Percentiles rank a stretch among this genome's conserved stretches.
Conservation (phyloP, 2,329 filamentous ascomycete species). For the Diplodia scrobiculata region DNA sequence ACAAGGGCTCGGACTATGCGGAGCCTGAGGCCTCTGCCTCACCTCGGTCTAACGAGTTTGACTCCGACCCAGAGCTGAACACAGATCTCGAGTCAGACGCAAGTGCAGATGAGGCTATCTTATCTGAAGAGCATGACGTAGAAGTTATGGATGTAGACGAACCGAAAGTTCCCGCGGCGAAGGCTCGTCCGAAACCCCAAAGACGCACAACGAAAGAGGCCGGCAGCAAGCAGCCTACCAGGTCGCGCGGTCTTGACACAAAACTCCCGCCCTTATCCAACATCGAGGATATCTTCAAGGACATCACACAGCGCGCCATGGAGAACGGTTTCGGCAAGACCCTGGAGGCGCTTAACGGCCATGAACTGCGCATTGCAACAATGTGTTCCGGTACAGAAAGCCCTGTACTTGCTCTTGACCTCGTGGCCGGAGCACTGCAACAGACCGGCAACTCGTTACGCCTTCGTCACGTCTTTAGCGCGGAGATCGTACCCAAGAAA, state of each 20-base stretch:
- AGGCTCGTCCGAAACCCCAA: not conserved
- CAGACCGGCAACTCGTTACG: constrained; percentile 31
- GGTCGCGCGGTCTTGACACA: constrained; percentile 35
- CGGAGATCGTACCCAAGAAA: constrained; percentile 52
- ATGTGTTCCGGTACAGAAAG: constrained; percentile 80
- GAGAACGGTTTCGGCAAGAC: constrained; percentile 41
- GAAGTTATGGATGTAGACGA: not conserved
- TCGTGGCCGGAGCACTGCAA: constrained; percentile 49
- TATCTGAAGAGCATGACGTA: too few species aligned
- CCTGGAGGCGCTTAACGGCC: constrained; percentile 40
- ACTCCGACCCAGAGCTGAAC: not conserved
- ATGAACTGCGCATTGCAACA: constrained; percentile 61
- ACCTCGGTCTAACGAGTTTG: not conserved
- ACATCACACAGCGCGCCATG: constrained; percentile 49
- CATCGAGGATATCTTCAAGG: constrained; percentile 54
- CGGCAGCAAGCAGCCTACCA: not conserved
- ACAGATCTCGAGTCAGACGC: not conserved
- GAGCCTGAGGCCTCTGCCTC: too few species aligned
- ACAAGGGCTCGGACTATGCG: not conserved
- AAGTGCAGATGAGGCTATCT: not conserved
- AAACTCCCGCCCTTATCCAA: constrained; percentile 51
- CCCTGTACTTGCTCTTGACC: constrained; percentile 66
- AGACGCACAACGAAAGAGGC: not conserved
- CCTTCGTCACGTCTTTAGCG: constrained; percentile 49
- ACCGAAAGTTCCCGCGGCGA: not conserved